A percentile compares a stretch with the other conserved stretches of the same genome.
phyloP scores from a whole-genome alignment of 1,284 basidiomycete species.

The Cystobasidiaceae sp. region DNA sequence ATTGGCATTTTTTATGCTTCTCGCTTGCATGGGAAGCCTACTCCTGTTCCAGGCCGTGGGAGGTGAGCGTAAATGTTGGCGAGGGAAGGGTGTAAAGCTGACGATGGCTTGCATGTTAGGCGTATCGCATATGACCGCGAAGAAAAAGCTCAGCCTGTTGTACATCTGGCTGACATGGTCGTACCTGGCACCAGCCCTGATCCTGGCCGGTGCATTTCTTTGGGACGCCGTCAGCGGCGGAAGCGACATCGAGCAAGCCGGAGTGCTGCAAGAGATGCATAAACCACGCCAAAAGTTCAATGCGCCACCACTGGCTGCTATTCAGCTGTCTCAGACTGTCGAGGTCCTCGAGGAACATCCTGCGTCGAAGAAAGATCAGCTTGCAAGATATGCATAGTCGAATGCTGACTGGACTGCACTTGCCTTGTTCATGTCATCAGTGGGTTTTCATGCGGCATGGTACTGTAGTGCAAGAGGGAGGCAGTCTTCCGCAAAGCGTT shows the following conservation, averaged over 20 bases:
- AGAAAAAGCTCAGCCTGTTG: background rate
- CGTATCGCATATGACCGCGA: too few species aligned
- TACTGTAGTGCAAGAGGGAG: too few species aligned
- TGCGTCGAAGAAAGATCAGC: background rate
- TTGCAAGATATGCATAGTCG: background rate
- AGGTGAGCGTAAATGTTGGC: background rate
- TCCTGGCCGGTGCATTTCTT: background rate
- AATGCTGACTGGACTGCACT: background rate
- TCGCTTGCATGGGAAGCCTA: background rate
- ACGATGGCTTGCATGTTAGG: too few species aligned
- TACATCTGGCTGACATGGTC: background rate
- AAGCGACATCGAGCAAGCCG: background rate
- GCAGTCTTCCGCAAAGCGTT: too few species aligned
- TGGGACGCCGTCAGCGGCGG: background rate
- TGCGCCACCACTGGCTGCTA: conserved; percentile 3
- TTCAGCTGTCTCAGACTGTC: conserved; percentile 3
- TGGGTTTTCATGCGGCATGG: background rate
- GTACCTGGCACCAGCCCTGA: background rate
- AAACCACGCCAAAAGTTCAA: background rate
- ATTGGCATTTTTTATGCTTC: background rate
- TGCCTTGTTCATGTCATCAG: background rate
- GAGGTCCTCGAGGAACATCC: background rate
- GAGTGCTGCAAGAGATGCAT: background rate
- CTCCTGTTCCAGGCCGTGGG: background rate
- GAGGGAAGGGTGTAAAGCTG: too few species aligned